These are phyloP conservation scores for Polygonum aviculare DNA, from an alignment of 148 eudicot genomes.

Conservation along the genomic window DNA sequence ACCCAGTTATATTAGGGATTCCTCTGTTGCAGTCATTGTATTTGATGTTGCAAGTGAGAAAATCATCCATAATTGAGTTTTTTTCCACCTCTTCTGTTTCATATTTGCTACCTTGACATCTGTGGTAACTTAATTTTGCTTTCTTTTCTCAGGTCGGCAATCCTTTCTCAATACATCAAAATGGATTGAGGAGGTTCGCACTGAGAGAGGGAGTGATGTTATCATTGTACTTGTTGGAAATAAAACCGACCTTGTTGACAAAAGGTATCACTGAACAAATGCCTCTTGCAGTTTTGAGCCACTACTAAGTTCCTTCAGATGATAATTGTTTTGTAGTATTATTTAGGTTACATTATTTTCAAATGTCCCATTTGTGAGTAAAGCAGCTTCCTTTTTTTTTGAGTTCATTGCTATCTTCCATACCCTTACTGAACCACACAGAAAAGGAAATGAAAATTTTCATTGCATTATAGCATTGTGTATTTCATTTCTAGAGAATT, in stretches of 20 bases:
- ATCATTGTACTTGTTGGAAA: conserved; percentile 56
- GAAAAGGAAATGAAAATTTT: not conserved
- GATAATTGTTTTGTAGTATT: not conserved
- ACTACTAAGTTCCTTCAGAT: not conserved
- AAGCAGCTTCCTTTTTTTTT: not conserved
- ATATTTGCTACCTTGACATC: not conserved
- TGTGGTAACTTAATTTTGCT: not conserved
- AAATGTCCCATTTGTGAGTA: not conserved
- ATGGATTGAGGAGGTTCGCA: conserved; percentile 66
- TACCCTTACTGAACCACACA: not conserved
- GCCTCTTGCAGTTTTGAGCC: not conserved
- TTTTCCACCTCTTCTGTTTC: not conserved
- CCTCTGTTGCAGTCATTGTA: conserved; percentile 57
- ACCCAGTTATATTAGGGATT: conserved; percentile 51
- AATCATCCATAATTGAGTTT: not conserved
- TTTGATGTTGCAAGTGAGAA: conserved; percentile 55
- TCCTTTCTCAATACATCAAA: conserved; percentile 48
- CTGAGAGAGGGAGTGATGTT: conserved; percentile 61
- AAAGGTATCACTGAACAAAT: conserved; percentile 27
- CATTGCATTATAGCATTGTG: not conserved
- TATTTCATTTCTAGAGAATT: not conserved
- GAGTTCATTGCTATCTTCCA: not conserved
- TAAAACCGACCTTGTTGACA: conserved; percentile 65
- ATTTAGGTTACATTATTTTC: not conserved
- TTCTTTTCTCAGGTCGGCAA: conserved; percentile 32